Conservation (phyloP, 192 early-diverging fungal species). For the Coemansia sp. region DNA sequence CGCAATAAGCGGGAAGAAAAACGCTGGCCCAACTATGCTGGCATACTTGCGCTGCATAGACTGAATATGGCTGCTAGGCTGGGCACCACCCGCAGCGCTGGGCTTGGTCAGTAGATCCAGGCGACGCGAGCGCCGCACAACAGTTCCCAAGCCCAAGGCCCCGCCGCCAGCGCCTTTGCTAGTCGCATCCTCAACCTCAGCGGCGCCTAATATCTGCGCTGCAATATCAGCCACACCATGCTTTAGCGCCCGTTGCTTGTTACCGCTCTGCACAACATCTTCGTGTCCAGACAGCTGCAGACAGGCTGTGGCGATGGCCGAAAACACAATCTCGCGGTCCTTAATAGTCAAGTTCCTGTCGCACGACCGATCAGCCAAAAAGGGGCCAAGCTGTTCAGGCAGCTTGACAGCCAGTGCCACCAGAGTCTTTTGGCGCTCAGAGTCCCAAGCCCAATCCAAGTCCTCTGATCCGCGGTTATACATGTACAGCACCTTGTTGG, state of each 20-base stretch:
- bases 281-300: conserved; percentile 22
- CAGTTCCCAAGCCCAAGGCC: conserved; percentile 21
- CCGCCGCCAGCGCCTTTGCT: not conserved
- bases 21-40: conserved; percentile 29
- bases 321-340: conserved; percentile 43
- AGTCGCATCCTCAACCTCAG: not conserved
- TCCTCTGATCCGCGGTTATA: conserved; percentile 45
- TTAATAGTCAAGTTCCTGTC: conserved; percentile 40
- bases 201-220: not conserved
- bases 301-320: conserved; percentile 45
- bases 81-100: not conserved
- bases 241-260: not conserved
- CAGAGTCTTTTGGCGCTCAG: conserved; percentile 19
- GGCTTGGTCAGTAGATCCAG: conserved; percentile 21
- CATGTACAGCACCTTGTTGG: conserved; percentile 30
- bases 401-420: conserved; percentile 28
- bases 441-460: conserved; percentile 32
- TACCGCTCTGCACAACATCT: not conserved
- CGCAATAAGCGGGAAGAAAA: conserved; percentile 47
- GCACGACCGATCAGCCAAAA: conserved; percentile 39
- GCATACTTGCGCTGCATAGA: conserved; percentile 7
- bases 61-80: not conserved
- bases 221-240: not conserved
- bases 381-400: conserved; percentile 30
- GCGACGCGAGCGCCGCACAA: conserved; percentile 35